Evolutionary conservation across 2,329 filamentous ascomycete species (phyloP), one percentile per base, ranked within the genome.

Genomic region (Fusarium lateritium): DNA sequence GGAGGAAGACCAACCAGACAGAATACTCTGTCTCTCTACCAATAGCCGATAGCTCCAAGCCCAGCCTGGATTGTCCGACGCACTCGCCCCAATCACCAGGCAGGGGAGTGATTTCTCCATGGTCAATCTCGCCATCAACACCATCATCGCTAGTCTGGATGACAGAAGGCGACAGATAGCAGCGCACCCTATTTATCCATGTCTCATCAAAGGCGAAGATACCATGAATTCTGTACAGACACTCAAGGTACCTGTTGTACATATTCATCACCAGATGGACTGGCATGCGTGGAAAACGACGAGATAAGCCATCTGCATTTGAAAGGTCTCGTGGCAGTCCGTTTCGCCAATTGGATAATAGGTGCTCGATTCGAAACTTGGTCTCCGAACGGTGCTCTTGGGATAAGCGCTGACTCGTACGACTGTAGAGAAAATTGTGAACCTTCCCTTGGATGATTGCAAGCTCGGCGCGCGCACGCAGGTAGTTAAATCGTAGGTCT

Each of bases 141-240:
- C 24, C 36, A 31, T 11, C 36, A 44, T 31, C 5, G 0, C 24
- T 24, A 10, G n/a, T 44, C 7, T 8, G 9, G 10, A 31, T 44
- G 5, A 44, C 49, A 6, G 36, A 1, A 0, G 19, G 14, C 5
- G 36, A 52, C 4, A 52, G 36, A 5, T 31, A 52, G 1, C 19
- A 8, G 0, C 15, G 36, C 3, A 28, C 15, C 19, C 24, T 52
- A 1, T 43, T 14, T 2, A 44, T 52, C 49, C 36, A 43, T 6
- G 15, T 31, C 49, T 52, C 49, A 6, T 52, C 49, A 43, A 52
- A 52, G 6, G 36, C 36, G 10, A 52, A 44, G 13, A 10, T 42
- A 2, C 34, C 49, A 17, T 51, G 17, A 7, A 42, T 31, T 19
- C 49, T 31, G 14, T 51, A 52, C 2, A 52, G 49, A 6, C 49